Conservation (phyloP, 495 filamentous ascomycete genomes). For the Cryomyces minteri region DNA sequence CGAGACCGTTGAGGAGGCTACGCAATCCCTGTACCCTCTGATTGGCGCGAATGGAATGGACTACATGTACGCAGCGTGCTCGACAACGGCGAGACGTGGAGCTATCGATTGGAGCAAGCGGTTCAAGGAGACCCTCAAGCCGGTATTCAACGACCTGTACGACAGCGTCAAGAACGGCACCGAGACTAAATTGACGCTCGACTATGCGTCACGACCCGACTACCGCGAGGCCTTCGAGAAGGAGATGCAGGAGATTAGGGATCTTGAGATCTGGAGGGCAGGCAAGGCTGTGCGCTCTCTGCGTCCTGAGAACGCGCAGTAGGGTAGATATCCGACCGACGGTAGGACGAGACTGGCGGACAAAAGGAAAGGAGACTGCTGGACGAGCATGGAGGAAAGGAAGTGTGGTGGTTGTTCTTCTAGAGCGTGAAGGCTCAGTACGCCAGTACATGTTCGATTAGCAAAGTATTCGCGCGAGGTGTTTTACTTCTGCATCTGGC, state of each 20-base stretch:
- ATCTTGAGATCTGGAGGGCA: constrained; percentile 95
- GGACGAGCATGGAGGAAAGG: no score
- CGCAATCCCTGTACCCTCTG: constrained; percentile 90
- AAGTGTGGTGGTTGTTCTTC: no score
- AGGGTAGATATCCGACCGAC: not conserved
- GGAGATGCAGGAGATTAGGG: constrained; percentile 91
- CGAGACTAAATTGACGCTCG: constrained; percentile 85
- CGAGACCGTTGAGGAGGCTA: constrained; percentile 97
- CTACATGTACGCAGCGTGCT: constrained; percentile 99
- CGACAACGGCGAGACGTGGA: constrained; percentile 91
- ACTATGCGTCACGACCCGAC: constrained; percentile 86
- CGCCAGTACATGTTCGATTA: no score
- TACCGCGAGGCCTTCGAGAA: constrained; percentile 92
- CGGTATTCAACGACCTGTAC: constrained; percentile 93
- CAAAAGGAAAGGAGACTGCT: no score
- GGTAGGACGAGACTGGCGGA: no score
- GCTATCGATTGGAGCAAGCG: constrained; percentile 93
- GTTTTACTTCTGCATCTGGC: no score
- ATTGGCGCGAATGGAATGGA: constrained; percentile 97
- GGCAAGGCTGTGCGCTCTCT: constrained; percentile 72
- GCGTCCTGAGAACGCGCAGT: not conserved
- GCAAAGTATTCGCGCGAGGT: no score
- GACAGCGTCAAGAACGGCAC: constrained; percentile 70
- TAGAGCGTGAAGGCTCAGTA: no score
- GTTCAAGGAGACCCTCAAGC: constrained; percentile 95